Conservation (phyloP, 1,139 yeast species). For the Hyphopichia burtonii region DNA sequence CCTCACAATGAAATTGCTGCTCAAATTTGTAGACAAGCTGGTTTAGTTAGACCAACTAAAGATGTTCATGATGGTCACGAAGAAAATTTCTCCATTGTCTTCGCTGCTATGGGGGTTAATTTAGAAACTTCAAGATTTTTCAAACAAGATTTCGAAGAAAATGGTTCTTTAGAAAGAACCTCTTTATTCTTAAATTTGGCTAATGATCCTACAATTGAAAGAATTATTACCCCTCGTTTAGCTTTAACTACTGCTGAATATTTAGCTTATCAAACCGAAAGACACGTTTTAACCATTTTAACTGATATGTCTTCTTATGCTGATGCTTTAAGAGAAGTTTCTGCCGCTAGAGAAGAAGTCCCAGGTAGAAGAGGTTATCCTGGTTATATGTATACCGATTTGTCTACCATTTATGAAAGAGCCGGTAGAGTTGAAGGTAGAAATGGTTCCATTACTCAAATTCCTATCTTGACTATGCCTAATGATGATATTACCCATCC, state of each 20-base stretch:
- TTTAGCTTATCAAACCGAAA: conserved; percentile 97
- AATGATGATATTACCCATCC: conserved; percentile 99
- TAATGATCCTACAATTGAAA: conserved; percentile 98
- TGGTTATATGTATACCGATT: conserved; percentile 99
- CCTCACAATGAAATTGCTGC: conserved; percentile 99
- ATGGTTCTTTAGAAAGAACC: conserved; percentile 97
- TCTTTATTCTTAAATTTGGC: conserved; percentile 95
- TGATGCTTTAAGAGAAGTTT: conserved; percentile 98
- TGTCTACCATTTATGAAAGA: conserved; percentile 97
- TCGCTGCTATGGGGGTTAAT: conserved; percentile 78
- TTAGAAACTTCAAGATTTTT: conserved; percentile 52
- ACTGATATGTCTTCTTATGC: conserved; percentile 99
- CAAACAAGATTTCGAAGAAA: conserved; percentile 99
- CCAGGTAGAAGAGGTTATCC: conserved; percentile 99
- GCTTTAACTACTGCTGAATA: conserved; percentile 99
- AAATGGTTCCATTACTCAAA: conserved; percentile 98
- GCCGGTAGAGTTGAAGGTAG: conserved; percentile 99
- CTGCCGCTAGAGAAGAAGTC: conserved; percentile 99
- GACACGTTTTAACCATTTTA: conserved; percentile 95
- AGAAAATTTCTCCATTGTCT: conserved; percentile 97
- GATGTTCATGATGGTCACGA: conserved; percentile 99
- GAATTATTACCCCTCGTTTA: conserved; percentile 98
- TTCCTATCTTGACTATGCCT: conserved; percentile 99
- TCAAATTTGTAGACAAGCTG: conserved; percentile 99
- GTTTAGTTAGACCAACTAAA: conserved; percentile 97